Base-by-base conservation (phyloP, 1,284 basidiomycete species). In the Inonotus obliquus region DNA sequence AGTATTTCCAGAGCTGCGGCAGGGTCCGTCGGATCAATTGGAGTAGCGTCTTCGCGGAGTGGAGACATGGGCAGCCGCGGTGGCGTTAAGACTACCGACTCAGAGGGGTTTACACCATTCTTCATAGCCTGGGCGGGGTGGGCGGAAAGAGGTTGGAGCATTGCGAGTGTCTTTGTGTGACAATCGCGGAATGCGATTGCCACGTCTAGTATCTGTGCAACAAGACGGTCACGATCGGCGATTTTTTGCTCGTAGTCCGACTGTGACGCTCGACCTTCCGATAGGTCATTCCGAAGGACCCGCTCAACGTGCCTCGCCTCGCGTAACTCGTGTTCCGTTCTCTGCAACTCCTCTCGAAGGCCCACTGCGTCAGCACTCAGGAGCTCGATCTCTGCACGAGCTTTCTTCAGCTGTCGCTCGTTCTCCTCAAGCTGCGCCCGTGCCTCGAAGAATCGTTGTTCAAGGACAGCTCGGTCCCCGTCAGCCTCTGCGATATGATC, bases 401-500 rank as follows among this genome's bases (percentile, higher is more conserved):
- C 74, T 47, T 89, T 85, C 70, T 86, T 86, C 32, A 87, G 71
- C 65, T 85, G 81, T 11, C 81, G 78, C 59, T 83, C 80, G 13
- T 78, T 76, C 57, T 82, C 77, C 62, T 89, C 86, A 59, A 86
- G 73, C 11, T 79, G 78, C 0, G 83, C 86, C 60, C 84, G 84
- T 29, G 92, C 76, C 64, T 92, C 90, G 45, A 86, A 84, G 71
- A 93, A 91, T 71, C 94, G 89, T 62, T 93, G 86, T 70, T 95
- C 92, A 55, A 96, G 77, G 3, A 96, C 91, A 0, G 92, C 92
- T 17, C 93, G 83, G 73, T 96, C 93, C 0, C 92, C 93, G 69
- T 96, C 92, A 6, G 94, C 91, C 71, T 96, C 94, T 1, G 91
- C 91, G 51, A 91, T 87, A 69, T 93, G 91, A 72, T 96, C 93